Conservation (phyloP, 371 early-diverging fungal genomes). For the Catenaria anguillulae region DNA sequence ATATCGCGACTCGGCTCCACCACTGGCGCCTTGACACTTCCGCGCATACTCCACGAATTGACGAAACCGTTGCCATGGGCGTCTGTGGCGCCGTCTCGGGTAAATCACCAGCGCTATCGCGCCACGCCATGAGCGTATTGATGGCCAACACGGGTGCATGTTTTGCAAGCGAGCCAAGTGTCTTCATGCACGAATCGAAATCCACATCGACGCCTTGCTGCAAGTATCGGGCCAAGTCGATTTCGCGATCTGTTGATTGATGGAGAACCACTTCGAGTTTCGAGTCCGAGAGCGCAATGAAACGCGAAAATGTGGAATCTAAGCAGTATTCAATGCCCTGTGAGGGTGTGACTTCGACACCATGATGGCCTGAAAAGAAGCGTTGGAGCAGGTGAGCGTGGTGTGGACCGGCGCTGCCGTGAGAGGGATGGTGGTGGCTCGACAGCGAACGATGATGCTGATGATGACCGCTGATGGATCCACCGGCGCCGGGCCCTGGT, state of each 20-base stretch:
- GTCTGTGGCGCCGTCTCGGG: not conserved
- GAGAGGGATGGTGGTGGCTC: too few species aligned
- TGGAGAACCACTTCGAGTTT: not conserved
- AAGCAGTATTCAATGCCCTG: not conserved
- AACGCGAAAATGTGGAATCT: not conserved
- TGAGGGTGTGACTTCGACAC: not conserved
- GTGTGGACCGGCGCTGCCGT: too few species aligned
- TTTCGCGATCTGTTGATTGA: constrained; percentile 2
- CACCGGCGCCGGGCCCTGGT: too few species aligned
- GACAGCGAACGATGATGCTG: too few species aligned
- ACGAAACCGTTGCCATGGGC: not conserved
- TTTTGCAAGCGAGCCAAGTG: constrained; percentile 1
- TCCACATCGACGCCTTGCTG: not conserved
- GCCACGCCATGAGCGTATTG: constrained; percentile 4
- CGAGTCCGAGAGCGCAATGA: not conserved
- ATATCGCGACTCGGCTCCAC: not conserved
- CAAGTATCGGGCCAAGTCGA: constrained; percentile 5
- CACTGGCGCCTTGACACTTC: not conserved
- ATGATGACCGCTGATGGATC: too few species aligned
- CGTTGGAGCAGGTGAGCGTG: constrained; percentile 19
- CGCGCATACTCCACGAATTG: not conserved
- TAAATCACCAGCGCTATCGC: not conserved
- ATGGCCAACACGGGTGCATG: not conserved
- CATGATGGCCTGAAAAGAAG: constrained; percentile 15
- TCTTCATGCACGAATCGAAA: not conserved